Evolutionary conservation across 805 yeast species (phyloP).

Genomic region (Candida wancherniae): DNA sequence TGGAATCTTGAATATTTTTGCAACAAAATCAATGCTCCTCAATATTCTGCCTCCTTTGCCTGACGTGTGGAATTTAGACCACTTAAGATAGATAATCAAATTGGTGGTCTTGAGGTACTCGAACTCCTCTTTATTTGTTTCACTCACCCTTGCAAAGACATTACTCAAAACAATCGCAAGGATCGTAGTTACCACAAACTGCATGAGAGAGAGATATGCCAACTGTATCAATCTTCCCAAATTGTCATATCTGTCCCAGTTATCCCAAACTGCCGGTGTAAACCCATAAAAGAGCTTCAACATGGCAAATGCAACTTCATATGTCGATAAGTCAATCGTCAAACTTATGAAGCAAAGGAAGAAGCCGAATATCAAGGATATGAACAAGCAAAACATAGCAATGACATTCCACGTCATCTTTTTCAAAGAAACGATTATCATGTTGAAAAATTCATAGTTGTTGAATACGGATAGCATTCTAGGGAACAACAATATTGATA

Average conservation of each 20-base stretch:
- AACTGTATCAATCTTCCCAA: conserved; percentile 46
- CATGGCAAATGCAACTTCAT: conserved; percentile 47
- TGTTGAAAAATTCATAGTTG: conserved; percentile 47
- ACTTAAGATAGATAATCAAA: conserved; percentile 32
- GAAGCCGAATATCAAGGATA: conserved; percentile 50
- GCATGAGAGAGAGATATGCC: conserved; percentile 49
- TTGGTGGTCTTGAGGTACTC: conserved; percentile 38
- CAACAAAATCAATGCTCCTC: conserved; percentile 14
- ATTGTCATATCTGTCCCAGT: conserved; percentile 45
- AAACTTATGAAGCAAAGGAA: conserved; percentile 50
- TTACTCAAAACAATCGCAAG: conserved; percentile 50
- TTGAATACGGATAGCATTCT: conserved; percentile 47
- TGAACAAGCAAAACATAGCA: conserved; percentile 44
- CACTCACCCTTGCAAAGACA: conserved; percentile 32
- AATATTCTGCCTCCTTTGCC: conserved; percentile 10
- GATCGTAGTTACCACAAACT: conserved; percentile 51
- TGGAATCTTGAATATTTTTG: conserved; percentile 33
- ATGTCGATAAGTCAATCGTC: conserved; percentile 37
- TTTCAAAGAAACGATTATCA: conserved; percentile 47
- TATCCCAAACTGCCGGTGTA: conserved; percentile 57
- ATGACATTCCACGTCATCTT: conserved; percentile 48
- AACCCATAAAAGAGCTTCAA: conserved; percentile 52
- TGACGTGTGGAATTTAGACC: conserved; percentile 21
- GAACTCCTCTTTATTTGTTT: conserved; percentile 33
- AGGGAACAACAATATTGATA: conserved; percentile 48